Base-by-base conservation (phyloP, 2,329 filamentous ascomycete species). In the Stachybotrys chartarum region DNA sequence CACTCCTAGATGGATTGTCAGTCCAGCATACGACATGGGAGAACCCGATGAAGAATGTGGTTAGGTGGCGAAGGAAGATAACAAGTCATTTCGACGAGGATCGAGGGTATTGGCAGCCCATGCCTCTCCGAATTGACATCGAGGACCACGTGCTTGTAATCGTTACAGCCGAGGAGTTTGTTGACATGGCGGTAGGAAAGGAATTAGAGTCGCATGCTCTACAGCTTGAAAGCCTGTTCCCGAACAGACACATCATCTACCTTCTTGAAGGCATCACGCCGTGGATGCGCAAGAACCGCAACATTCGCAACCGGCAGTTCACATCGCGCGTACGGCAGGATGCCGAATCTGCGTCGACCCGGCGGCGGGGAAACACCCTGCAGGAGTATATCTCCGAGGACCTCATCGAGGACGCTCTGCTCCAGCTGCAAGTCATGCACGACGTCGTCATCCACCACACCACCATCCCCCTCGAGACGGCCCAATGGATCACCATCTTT, bases 401-500 rank as follows among this genome's bases (percentile, higher is more conserved):
- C 59, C 66, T 74, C 24, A 75, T 92, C 49, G 88, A 92, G 65
- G 85, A 90, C 61, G 85, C 86, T 5, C 74, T 92, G 3, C 74
- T 93, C 11, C 76, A 81, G 16, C 72, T 93, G 5, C 89, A 93
- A 67, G 78, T 92, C 6, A 69, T 80, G 30, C 84, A 92, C 68
- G 74, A 75, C 6, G 81, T 81, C 24, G 72, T 90, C 5, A 83
- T 92, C 49, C 87, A 91, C 66, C 87, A 93, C 66, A 89, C 86
- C 1, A 70, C 69, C 14, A 70, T 74, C 3, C 64, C 79, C 0
- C 65, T 81, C 0, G 86, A 91, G 63, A 88, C 87, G 1, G 86
- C 87, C 2, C 80, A 86, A 61, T 90, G 88, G 86, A 83, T 92
- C 32, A 75, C 79, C 32, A 76, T 81, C 39, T 90, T 92, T 63